Evolutionary conservation across 2,329 filamentous ascomycete species (phyloP), one percentile per base, ranked within the genome.

Genomic region (Colletotrichum noveboracense): DNA sequence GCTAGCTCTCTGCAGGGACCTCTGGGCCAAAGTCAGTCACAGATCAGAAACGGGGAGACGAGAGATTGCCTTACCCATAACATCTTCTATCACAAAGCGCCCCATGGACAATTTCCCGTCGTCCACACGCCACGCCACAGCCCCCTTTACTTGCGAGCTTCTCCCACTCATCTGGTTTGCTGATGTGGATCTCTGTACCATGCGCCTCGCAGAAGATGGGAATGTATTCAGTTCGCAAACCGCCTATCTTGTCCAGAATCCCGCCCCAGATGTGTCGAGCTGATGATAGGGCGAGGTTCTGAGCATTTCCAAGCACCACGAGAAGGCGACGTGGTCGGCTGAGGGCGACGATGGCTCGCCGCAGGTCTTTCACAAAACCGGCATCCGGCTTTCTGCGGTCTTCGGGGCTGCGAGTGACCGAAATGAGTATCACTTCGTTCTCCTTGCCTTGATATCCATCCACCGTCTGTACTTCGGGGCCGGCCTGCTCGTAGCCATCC

Each of bases 371-470:
- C 3, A 98, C 87, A 78, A 98, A 98, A 0, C 96, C 96, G 34
- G 96, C 93, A 1, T 79, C 80, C 4, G 77, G 79, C 1, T 78
- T 78, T 1, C 87, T 86, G 6, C 85, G 80, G 2, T 85, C 79
- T 2, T 81, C 78, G 43, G 93, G 94, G 77, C 93, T 96, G 58
- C 96, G 91, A 5, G 97, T 95, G 0, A 98, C 86, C 0, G 96
- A 98, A 0, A 98, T 86, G 3, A 98, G 82, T 12, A 98, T 88
- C 10, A 98, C 88, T 28, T 96, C 94, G 77, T 98, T 98, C 81
- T 98, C 95, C 79, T 98, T 95, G 14, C 96, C 96, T 82, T 98
- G 96, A 80, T 96, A 98, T 0, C 94, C 95, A 80, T 98, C 96
- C 0, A 98, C 94, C 0, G 96, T 98, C 34, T 75, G 80, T 79